Percentiles rank a stretch among this genome's conserved stretches.
Evolutionary conservation across 805 yeast species (phyloP).

Genomic region (baker's yeast (Saccharomyces cerevisiae)): DNA sequence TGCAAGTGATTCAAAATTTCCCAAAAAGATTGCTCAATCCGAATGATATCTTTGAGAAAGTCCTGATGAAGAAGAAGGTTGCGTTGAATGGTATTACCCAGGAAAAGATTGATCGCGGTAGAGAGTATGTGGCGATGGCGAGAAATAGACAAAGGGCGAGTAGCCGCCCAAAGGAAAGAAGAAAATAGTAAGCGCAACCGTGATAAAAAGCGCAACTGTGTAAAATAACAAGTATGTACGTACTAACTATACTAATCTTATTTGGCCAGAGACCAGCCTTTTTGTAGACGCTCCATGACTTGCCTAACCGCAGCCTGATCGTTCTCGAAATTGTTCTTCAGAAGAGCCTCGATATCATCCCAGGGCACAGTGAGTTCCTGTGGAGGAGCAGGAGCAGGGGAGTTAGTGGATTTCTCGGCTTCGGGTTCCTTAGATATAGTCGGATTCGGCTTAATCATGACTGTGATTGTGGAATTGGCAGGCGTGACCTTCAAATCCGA

Average conservation of each 20-base stretch:
- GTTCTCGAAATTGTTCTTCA: slow-evolving; percentile 30
- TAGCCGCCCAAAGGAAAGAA: background rate
- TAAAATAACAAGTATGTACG: background rate
- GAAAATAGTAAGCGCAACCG: slow-evolving; percentile 5
- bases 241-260: slow-evolving; percentile 2
- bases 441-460: slow-evolving; percentile 30
- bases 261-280: slow-evolving; percentile 34
- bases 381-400: slow-evolving; percentile 1
- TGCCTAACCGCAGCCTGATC: slow-evolving; percentile 20
- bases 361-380: slow-evolving; percentile 33
- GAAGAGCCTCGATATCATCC: slow-evolving; percentile 34
- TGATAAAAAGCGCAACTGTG: slow-evolving; percentile 2
- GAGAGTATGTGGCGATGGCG: slow-evolving; percentile 66
- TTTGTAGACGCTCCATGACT: slow-evolving; percentile 30
- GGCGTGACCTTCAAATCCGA: slow-evolving; percentile 24
- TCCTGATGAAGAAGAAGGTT: slow-evolving; percentile 62
- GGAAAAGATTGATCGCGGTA: slow-evolving; percentile 67
- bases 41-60: slow-evolving; percentile 49
- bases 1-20: slow-evolving; percentile 75
- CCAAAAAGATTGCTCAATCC: slow-evolving; percentile 71
- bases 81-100: slow-evolving; percentile 70
- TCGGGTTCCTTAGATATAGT: slow-evolving; percentile 8
- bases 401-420: slow-evolving; percentile 6
- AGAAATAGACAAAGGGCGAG: slow-evolving; percentile 23
- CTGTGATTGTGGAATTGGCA: slow-evolving; percentile 32